Percentiles rank a stretch among this genome's conserved stretches.
phyloP scores from a whole-genome alignment of 495 filamentous ascomycete genomes.

The Hyaloscypha hepaticicola region DNA sequence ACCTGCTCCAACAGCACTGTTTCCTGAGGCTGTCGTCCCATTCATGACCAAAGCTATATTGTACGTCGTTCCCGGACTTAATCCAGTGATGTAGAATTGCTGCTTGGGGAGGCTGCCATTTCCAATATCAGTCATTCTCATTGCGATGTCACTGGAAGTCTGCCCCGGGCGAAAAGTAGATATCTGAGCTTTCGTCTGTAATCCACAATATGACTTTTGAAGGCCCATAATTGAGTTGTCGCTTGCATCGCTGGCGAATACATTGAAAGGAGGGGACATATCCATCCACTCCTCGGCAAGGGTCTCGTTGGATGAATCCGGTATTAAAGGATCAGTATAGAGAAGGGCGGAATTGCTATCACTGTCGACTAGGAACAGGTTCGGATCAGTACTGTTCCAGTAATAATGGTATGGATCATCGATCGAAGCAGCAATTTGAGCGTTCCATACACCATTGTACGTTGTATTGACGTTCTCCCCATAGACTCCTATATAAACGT shows the following conservation, averaged over 20 bases:
- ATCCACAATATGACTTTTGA: constrained; percentile 70
- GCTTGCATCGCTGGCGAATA: constrained; percentile 74
- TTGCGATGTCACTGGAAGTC: constrained; percentile 47
- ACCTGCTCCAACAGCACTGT: constrained; percentile 60
- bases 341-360: constrained; percentile 75
- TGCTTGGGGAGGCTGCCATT: constrained; percentile 65
- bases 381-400: constrained; percentile 37
- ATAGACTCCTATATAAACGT: constrained; percentile 72
- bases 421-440: constrained; percentile 79
- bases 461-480: constrained; percentile 55
- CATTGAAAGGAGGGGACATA: constrained; percentile 61
- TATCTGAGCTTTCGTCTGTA: constrained; percentile 62
- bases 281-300: constrained; percentile 56
- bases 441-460: constrained; percentile 61
- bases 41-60: constrained; percentile 65
- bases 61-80: constrained; percentile 72
- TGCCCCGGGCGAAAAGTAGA: constrained; percentile 40
- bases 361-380: constrained; percentile 74
- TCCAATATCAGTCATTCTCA: constrained; percentile 66
- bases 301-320: constrained; percentile 39
- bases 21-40: constrained; percentile 48
- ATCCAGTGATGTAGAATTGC: constrained; percentile 77
- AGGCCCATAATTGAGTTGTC: constrained; percentile 63
- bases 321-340: constrained; percentile 67
- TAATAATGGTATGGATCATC: constrained; percentile 65